Evolutionary conservation across 805 yeast genomes (phyloP), one percentile per base, ranked within the genome.

Genomic region (Ogataea zsoltii): DNA sequence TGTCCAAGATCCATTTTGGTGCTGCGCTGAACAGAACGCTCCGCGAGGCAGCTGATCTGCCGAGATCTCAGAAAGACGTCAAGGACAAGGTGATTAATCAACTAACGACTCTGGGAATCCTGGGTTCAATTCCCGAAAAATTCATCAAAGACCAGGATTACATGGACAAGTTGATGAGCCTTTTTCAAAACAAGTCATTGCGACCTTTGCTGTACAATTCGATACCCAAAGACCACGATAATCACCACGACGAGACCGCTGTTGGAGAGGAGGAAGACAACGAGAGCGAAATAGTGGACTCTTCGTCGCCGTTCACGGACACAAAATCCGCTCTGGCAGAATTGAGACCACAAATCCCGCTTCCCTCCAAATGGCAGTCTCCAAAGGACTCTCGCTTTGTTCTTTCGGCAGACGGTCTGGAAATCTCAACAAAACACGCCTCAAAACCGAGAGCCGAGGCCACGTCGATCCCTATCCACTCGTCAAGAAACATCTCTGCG

Each of bases 321-420:
- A 48, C 43, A 18, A 33, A 29, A 7, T 30, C 29, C 15, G 26
- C 17, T 36, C 19, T 30, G 18, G 21, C 30, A 2, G n/a, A 33
- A 9, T 17, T 41, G 16, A 45, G 13, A 14, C 28, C 34, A 13
- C 38, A 15, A 23, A 17, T 51, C 30, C 55, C 61, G 10, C 49
- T 63, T 15, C 68, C 68, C 9, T 53, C 63, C 1, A 42, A 53
- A 15, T 63, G 68, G 68, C 32, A 47, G 6, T 35, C 46, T 7
- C 55, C 58, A 3, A 41, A 45, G 10, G 54, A 56, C 15, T 28
- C 44, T 7, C 49, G 51, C 15, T 53, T 56, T 28, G 58, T 55
- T 32, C 40, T 56, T 3, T 50, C 57, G 2, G 12, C 32, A 2
- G 57, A 57, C 44, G 63, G 63, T 9, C 44, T 60, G 15, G 52